phyloP scores from a whole-genome alignment of 208 protist species.

The Phytomonas sp. region DNA sequence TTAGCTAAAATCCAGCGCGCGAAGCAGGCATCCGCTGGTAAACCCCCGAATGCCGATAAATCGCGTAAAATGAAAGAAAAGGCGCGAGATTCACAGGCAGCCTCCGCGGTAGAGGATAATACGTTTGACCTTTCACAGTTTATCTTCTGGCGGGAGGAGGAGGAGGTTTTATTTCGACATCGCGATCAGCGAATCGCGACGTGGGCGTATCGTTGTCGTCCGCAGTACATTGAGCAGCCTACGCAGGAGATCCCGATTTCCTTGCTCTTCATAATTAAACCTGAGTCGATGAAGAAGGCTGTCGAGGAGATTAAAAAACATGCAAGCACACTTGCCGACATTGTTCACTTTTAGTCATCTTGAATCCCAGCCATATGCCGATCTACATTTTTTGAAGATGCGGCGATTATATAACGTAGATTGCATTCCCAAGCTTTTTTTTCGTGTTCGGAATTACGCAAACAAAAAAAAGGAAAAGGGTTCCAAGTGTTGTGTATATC shows the following conservation, averaged over 20 bases:
- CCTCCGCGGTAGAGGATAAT: constrained; percentile 15
- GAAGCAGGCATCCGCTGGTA: constrained; percentile 34
- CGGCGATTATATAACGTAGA: not conserved
- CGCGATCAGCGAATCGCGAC: constrained; percentile 78
- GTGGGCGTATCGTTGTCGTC: constrained; percentile 66
- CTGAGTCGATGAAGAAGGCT: constrained; percentile 51
- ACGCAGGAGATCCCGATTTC: constrained; percentile 77
- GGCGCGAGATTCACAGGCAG: constrained; percentile 9
- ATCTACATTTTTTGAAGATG: constrained; percentile 1
- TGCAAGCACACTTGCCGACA: constrained; percentile 27
- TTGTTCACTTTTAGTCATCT: constrained; percentile 33
- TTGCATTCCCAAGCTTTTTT: not conserved
- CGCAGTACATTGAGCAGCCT: constrained; percentile 81
- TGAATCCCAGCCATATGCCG: not conserved
- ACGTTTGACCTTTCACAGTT: constrained; percentile 52
- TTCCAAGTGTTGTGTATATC: not conserved
- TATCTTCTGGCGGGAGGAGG: constrained; percentile 87
- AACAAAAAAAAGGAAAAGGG: not conserved
- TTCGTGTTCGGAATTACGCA: not conserved
- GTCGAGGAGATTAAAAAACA: constrained; percentile 65
- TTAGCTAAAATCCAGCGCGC: constrained; percentile 82
- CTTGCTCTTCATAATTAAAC: constrained; percentile 64
- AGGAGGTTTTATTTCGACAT: constrained; percentile 59
- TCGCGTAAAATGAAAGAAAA: constrained; percentile 1
- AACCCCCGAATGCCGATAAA: constrained; percentile 13